phyloP scores from a whole-genome alignment of 2,329 filamentous ascomycete genomes.

The Colletotrichum spaethianum region DNA sequence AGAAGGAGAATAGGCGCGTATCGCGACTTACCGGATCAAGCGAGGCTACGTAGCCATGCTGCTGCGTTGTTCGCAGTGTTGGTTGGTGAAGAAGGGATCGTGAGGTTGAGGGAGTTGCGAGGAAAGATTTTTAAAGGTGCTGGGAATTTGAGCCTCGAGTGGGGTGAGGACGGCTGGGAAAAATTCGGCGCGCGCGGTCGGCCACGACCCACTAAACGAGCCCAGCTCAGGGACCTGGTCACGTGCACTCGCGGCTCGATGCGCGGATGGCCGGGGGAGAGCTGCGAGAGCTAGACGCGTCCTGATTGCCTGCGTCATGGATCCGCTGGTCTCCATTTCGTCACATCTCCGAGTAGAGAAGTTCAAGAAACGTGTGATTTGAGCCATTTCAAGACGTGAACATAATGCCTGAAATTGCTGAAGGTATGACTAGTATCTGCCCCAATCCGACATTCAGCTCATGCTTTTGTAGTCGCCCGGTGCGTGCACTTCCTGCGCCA shows the following conservation, averaged over 20 bases:
- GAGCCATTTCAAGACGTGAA: slow-evolving; percentile 35
- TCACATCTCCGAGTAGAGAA: not conserved
- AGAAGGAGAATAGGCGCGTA: slow-evolving; percentile 40
- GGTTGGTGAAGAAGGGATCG: slow-evolving; percentile 19
- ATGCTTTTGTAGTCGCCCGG: slow-evolving; percentile 76
- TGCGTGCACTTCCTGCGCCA: slow-evolving; percentile 88
- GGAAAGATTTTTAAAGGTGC: slow-evolving; percentile 45
- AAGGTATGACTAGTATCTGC: slow-evolving; percentile 57
- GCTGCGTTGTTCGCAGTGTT: slow-evolving; percentile 28
- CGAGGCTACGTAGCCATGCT: slow-evolving; percentile 25
- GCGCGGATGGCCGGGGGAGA: not conserved
- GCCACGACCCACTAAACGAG: slow-evolving; percentile 36
- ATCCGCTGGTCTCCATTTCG: not conserved
- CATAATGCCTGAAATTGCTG: slow-evolving; percentile 74
- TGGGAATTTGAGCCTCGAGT: slow-evolving; percentile 38
- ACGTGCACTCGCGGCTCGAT: slow-evolving; percentile 47
- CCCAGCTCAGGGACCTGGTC: slow-evolving; percentile 42
- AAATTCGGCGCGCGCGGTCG: slow-evolving; percentile 39
- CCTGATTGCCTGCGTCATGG: slow-evolving; percentile 6
- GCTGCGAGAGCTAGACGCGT: slow-evolving; percentile 5
- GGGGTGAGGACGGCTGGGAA: slow-evolving; percentile 39
- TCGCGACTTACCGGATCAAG: slow-evolving; percentile 45
- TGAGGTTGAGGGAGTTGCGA: slow-evolving; percentile 34
- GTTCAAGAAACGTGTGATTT: not conserved
- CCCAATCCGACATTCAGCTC: not conserved